Evolutionary conservation across 2,329 filamentous ascomycete species (phyloP), one percentile per base, ranked within the genome.

Genomic region (Ceratocystis destructans): DNA sequence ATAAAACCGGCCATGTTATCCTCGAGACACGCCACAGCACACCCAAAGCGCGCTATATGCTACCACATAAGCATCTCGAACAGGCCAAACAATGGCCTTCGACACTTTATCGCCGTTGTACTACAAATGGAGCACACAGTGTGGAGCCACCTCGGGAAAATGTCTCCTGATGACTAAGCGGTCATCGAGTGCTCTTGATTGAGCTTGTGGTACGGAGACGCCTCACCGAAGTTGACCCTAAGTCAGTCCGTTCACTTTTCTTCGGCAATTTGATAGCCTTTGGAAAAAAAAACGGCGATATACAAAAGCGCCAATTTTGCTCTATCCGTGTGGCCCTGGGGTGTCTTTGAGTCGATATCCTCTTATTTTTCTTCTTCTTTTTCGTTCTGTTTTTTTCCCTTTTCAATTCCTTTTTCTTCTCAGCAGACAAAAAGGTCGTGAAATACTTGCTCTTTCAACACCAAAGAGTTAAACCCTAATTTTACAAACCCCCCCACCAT

Each of bases 201-300:
- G 37, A 8, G 55, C 33, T 25, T 37, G 28, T 59, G 55, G 55
- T 37, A 37, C 45, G 61, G 61, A 63, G 61, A 63, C 61, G 45
- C 44, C 44, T 48, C 41, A 48, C 61, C 61, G 41, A 63, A 37
- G 3, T 59, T 59, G 28, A 20, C 55, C 55, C 17, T 6, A 59
- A 31, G 55, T 25, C 55, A 31, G 55, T n/a, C 55, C 55, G 55
- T 59, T 59, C 28, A 59, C 55, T 8, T 37, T 33, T 41, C 37
- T 41, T 41, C 37, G 55, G 55, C 28, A n/a, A n/a, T 12, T 59
- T 59, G 55, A n/a, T 12, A 33, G 37, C 37, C 37, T 41, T n/a
- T 31, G 28, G 1, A 22, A n/a, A 22, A 22, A n/a, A 37, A 37
- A 31, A 41, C 20, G 20, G 31, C 20, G 55, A 33, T n/a, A n/a